Evolutionary conservation across 345 rosid species (phyloP).

Genomic region (Draba incana): DNA sequence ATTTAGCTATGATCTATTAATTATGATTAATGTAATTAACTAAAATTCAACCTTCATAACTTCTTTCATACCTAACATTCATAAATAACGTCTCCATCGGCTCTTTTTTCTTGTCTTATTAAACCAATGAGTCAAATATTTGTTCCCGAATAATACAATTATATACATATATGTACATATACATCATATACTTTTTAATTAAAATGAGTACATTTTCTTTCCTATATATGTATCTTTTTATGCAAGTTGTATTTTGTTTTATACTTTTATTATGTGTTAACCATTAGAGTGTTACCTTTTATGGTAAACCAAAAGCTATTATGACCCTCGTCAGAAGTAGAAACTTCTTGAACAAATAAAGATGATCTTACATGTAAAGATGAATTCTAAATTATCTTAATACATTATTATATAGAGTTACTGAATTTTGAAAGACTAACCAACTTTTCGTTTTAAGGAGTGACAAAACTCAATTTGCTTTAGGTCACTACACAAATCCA

Average conservation of each 20-base stretch:
- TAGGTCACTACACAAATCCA: too few species aligned
- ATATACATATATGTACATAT: not conserved
- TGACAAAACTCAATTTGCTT: not conserved
- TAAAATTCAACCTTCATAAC: slow-evolving; percentile 17
- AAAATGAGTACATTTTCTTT: not conserved
- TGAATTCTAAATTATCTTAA: not conserved
- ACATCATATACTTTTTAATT: not conserved
- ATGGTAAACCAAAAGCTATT: slow-evolving; percentile 30
- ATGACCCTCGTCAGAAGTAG: slow-evolving; percentile 1
- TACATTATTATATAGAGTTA: not conserved
- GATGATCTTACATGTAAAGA: slow-evolving; percentile 8
- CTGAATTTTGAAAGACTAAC: not conserved
- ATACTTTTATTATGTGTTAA: slow-evolving; percentile 12
- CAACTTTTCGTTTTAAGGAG: not conserved
- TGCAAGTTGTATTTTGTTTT: slow-evolving; percentile 26
- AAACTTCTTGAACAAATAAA: slow-evolving; percentile 23
- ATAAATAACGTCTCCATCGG: slow-evolving; percentile 38
- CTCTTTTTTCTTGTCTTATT: slow-evolving; percentile 33
- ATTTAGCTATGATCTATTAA: slow-evolving; percentile 8
- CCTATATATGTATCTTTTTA: not conserved
- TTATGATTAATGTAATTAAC: slow-evolving; percentile 2
- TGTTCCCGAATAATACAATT: slow-evolving; percentile 16
- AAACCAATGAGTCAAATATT: slow-evolving; percentile 19
- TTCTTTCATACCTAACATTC: slow-evolving; percentile 39
- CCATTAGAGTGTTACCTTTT: slow-evolving; percentile 37